Percentiles rank a stretch among this genome's conserved stretches.
phyloP scores from a whole-genome alignment of 2,329 filamentous ascomycete species.

The Aspergillus ruber region DNA sequence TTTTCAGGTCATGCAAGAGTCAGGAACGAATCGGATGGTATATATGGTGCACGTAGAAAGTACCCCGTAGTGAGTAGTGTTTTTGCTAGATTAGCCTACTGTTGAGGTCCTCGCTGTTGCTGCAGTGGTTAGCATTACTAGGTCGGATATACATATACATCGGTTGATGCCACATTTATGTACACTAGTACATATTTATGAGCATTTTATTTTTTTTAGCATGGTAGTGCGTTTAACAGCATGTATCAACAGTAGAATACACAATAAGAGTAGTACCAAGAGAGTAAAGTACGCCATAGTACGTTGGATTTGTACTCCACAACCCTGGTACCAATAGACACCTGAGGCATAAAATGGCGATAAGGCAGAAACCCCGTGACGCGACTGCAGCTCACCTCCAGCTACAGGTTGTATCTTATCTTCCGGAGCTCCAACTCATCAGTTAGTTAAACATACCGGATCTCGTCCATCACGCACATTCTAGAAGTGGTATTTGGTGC shows the following conservation, averaged over 20 bases:
- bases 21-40: neutral
- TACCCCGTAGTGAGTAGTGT: neutral
- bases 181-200: no score
- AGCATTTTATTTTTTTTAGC: no score
- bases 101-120: neutral
- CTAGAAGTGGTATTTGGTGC: neutral
- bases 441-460: neutral
- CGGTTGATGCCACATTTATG: neutral
- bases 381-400: conserved; percentile 16
- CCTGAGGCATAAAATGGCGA: neutral
- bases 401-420: conserved; percentile 6
- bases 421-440: conserved; percentile 1
- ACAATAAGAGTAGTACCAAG: no score
- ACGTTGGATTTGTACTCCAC: neutral
- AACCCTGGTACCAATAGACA: neutral
- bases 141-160: no score
- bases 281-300: no score
- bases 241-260: no score
- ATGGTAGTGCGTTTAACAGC: no score
- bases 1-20: no score
- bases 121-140: neutral
- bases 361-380: conserved; percentile 27
- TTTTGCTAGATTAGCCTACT: neutral
- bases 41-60: no score
- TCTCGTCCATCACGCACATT: neutral